These are phyloP conservation scores for Colletotrichum sidae DNA, from an alignment of 2,329 filamentous ascomycete species.

Conservation along the genomic window DNA sequence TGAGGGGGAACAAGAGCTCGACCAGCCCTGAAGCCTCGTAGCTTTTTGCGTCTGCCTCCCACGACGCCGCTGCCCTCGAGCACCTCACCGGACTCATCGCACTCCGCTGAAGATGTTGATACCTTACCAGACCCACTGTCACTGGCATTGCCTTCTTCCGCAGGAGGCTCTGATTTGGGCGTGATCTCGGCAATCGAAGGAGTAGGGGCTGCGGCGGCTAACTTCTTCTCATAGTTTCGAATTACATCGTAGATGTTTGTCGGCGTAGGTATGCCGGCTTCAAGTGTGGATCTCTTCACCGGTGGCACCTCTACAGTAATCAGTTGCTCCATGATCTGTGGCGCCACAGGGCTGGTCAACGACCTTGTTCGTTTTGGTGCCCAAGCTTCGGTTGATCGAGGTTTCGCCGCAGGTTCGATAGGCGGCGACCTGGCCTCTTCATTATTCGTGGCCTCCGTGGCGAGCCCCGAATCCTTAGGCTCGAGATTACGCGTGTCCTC, in stretches of 20 bases:
- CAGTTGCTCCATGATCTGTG: slow-evolving; percentile 27
- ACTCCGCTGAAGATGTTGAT: slow-evolving; percentile 28
- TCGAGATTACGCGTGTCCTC: neutral
- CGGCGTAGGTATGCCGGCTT: slow-evolving; percentile 24
- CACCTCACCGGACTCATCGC: slow-evolving; percentile 39
- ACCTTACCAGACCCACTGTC: slow-evolving; percentile 9
- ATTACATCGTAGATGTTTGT: slow-evolving; percentile 37
- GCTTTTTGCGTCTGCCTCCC: slow-evolving; percentile 47
- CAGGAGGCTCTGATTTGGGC: neutral
- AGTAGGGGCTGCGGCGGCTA: slow-evolving; percentile 19
- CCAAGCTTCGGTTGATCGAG: neutral
- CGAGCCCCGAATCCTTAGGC: too few relatives aligned
- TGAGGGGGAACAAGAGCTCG: slow-evolving; percentile 46
- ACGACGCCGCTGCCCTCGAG: slow-evolving; percentile 47
- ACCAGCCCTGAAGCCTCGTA: slow-evolving; percentile 44
- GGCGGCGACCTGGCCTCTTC: neutral
- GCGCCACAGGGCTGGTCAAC: neutral
- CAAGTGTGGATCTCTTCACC: slow-evolving; percentile 3
- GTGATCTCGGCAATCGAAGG: neutral
- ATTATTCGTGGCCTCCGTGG: neutral
- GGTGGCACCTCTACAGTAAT: slow-evolving; percentile 17
- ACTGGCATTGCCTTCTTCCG: neutral
- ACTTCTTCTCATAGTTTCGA: slow-evolving; percentile 36
- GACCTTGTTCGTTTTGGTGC: neutral
- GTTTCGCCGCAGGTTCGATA: neutral